Percentiles rank a stretch among this genome's conserved stretches.
Conservation (phyloP, 208 protist species). For the Crithidia fasciculata region DNA sequence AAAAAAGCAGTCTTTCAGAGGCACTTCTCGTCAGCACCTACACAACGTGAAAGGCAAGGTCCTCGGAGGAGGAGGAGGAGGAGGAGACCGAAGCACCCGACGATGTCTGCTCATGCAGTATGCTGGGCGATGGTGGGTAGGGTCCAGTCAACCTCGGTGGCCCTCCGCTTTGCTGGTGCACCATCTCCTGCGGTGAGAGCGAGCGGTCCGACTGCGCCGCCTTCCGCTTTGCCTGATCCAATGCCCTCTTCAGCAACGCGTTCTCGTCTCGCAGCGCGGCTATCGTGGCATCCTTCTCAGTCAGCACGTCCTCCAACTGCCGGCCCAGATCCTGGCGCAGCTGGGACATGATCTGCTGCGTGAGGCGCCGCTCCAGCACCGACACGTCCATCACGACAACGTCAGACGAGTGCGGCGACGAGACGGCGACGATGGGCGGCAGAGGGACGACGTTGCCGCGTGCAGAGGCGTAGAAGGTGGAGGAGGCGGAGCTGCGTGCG, state of each 20-base stretch:
- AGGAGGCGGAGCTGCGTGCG: slow-evolving; percentile 3
- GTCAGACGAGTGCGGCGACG: background rate
- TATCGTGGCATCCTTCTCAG: slow-evolving; percentile 50
- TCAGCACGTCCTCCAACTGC: slow-evolving; percentile 48
- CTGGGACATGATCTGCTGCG: slow-evolving; percentile 47
- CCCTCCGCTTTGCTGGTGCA: background rate
- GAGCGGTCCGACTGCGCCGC: background rate
- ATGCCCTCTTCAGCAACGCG: slow-evolving; percentile 26
- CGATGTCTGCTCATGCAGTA: slow-evolving; percentile 20
- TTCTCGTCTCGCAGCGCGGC: slow-evolving; percentile 55
- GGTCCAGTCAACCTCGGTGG: background rate
- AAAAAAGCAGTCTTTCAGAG: too few species aligned
- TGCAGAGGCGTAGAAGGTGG: background rate
- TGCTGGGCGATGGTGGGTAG: slow-evolving; percentile 28
- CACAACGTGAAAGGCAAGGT: background rate
- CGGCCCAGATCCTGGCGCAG: slow-evolving; percentile 41
- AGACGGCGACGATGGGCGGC: slow-evolving; percentile 6
- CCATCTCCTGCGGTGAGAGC: background rate
- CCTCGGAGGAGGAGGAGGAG: slow-evolving; percentile 6
- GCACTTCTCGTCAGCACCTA: background rate
- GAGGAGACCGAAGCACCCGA: slow-evolving; percentile 8
- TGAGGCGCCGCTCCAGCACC: slow-evolving; percentile 37
- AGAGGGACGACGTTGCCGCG: background rate
- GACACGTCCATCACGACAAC: slow-evolving; percentile 4
- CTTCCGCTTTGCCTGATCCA: slow-evolving; percentile 6